Conservation (phyloP, 1,284 basidiomycete species). For the Tremellales sp. region DNA sequence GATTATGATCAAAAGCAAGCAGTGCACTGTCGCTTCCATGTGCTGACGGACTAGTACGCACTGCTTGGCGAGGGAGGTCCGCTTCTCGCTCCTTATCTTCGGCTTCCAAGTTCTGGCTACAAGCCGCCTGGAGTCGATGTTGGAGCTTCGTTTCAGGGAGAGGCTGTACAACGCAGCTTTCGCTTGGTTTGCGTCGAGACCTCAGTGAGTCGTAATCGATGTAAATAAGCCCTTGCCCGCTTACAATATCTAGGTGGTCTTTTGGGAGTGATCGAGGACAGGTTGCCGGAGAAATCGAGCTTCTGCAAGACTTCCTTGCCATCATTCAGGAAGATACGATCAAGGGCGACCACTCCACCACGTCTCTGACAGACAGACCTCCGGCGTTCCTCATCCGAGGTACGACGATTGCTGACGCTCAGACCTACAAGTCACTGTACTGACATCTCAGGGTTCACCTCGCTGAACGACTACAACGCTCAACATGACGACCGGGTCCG, state of each 20-base stretch:
- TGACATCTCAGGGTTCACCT: slow-evolving; percentile 27
- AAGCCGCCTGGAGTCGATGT: slow-evolving; percentile 76
- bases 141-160: slow-evolving; percentile 74
- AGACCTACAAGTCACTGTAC: too few species aligned
- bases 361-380: slow-evolving; percentile 60
- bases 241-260: slow-evolving; percentile 65
- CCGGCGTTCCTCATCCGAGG: slow-evolving; percentile 50
- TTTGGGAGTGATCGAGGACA: slow-evolving; percentile 90
- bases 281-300: slow-evolving; percentile 79
- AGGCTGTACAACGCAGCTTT: slow-evolving; percentile 75
- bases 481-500: slow-evolving; percentile 63
- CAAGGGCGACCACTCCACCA: slow-evolving; percentile 61
- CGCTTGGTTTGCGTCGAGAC: slow-evolving; percentile 85
- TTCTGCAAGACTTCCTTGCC: slow-evolving; percentile 76
- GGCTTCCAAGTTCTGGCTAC: slow-evolving; percentile 89
- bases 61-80: slow-evolving; percentile 80
- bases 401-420: slow-evolving; percentile 5
- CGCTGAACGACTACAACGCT: slow-evolving; percentile 56
- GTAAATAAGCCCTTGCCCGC: neutral
- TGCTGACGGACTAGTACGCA: slow-evolving; percentile 65
- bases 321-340: slow-evolving; percentile 71
- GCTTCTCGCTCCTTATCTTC: slow-evolving; percentile 85
- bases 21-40: too few species aligned
- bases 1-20: too few species aligned
- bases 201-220: slow-evolving; percentile 74